Evolutionary conservation across 78 protist genomes (phyloP).

Genomic region (Chrysochromulina parva): DNA sequence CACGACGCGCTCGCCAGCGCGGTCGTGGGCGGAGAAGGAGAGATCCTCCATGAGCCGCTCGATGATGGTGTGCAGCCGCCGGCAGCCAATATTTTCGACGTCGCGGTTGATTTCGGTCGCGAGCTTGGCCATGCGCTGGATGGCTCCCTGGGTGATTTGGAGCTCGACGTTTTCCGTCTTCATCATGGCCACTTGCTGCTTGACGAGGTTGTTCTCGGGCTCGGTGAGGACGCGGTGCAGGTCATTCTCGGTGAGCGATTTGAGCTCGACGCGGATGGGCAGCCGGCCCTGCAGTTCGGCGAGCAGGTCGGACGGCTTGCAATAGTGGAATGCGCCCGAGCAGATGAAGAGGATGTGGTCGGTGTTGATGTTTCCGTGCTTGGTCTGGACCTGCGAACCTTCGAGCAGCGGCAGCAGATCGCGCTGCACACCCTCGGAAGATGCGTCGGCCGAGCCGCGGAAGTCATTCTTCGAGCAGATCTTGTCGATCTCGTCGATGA

Average conservation of each 20-base stretch:
- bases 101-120: constrained; percentile 72
- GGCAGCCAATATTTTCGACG: constrained; percentile 88
- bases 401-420: constrained; percentile 90
- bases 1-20: background rate
- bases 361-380: constrained; percentile 84
- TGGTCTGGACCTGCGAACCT: constrained; percentile 78
- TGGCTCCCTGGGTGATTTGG: constrained; percentile 75
- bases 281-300: constrained; percentile 81
- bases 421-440: constrained; percentile 93
- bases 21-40: constrained; percentile 6
- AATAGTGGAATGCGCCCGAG: constrained; percentile 85
- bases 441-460: constrained; percentile 64
- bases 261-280: constrained; percentile 86
- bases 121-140: constrained; percentile 62
- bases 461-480: constrained; percentile 51
- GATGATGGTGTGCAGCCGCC: constrained; percentile 77
- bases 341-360: constrained; percentile 86
- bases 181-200: constrained; percentile 71
- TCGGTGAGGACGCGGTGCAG: constrained; percentile 79
- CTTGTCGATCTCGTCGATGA: constrained; percentile 94
- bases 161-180: constrained; percentile 63
- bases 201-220: constrained; percentile 81
- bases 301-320: constrained; percentile 63
- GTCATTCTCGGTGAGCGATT: constrained; percentile 77
- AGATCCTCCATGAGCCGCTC: constrained; percentile 26